Base-by-base conservation (phyloP, 805 yeast species). In the Barnettozyma sucrosica region DNA sequence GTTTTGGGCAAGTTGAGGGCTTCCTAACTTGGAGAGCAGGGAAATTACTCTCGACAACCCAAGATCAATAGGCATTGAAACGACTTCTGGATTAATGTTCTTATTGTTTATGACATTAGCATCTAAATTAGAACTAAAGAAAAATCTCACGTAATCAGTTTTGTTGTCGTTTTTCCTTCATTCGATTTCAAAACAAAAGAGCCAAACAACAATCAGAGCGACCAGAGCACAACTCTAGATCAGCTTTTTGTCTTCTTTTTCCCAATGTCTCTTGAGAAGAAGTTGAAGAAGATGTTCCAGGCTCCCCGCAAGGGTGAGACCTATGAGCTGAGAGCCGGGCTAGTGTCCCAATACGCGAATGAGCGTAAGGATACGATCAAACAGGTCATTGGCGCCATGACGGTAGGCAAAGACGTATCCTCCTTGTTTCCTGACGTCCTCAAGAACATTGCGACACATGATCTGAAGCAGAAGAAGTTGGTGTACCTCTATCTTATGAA, bases 321-420 rank as follows among this genome's bases (percentile, higher is more conserved):
- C n/a, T 87, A 78, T 58, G 99, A 93, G 67, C 77, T 93, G 58
- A 80, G 90, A 56, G 80, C 80, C 30, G 98, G 97, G 1, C 75
- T 93, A 46, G 97, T 90, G 5, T 89, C 97, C 8, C 97, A 89
- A 68, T 93, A 88, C 67, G 95, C 97, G 23, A 83, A 80, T 55
- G 98, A 95, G 61, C 77, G 97, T 50, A 93, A 93, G 64, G 99
- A 93, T 65, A 95, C 99, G 16, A 93, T 93, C 56, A 96, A 92
- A 68, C 78, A 96, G 50, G 96, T 95, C 19, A 93, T 93, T 62
- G 95, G 93, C 49, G 98, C 97, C 50, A 93, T 93, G 99, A 93
- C 99, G 0, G 79, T 89, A 26, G 98, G 98, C 10, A 93, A 93
- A 63, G 99, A 93, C 65, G 98, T 93, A 21, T 86, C 96, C 18